phyloP scores from a whole-genome alignment of 2,329 filamentous ascomycete genomes.

The Malbranchea zuffiana region DNA sequence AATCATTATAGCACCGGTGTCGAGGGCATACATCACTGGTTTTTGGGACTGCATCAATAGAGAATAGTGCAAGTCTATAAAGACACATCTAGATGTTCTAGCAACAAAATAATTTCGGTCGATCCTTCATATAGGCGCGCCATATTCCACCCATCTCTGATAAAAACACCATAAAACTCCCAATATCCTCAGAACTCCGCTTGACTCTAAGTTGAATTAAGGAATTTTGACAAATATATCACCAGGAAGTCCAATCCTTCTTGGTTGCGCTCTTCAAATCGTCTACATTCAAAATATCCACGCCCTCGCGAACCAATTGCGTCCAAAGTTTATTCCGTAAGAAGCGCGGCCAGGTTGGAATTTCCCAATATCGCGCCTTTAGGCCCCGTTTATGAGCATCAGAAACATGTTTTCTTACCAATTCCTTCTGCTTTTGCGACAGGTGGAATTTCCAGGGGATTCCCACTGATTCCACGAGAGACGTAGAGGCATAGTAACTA shows the following conservation, averaged over 20 bases:
- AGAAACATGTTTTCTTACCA: slow-evolving; percentile 42
- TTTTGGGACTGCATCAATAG: no score
- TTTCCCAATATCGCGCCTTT: slow-evolving; percentile 47
- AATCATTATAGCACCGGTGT: no score
- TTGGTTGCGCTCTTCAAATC: slow-evolving; percentile 41
- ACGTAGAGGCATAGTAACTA: slow-evolving; percentile 48
- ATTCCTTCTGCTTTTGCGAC: slow-evolving; percentile 34
- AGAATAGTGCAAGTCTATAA: no score
- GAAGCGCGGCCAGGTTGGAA: slow-evolving; percentile 45
- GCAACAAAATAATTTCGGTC: no score
- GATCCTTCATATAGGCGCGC: no score
- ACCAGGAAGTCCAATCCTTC: slow-evolving; percentile 22
- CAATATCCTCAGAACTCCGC: no score
- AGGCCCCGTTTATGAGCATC: slow-evolving; percentile 43
- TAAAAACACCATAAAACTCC: no score
- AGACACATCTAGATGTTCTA: no score
- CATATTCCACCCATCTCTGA: no score
- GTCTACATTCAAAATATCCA: slow-evolving; percentile 49
- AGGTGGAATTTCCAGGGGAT: slow-evolving; percentile 41
- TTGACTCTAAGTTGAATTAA: no score
- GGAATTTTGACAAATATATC: no score
- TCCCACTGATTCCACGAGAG: slow-evolving; percentile 41
- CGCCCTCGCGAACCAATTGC: slow-evolving; percentile 43
- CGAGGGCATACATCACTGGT: no score
- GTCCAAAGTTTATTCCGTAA: slow-evolving; percentile 46